Conservation (phyloP, 2,329 filamentous ascomycete species). For the Trichophyton simii region DNA sequence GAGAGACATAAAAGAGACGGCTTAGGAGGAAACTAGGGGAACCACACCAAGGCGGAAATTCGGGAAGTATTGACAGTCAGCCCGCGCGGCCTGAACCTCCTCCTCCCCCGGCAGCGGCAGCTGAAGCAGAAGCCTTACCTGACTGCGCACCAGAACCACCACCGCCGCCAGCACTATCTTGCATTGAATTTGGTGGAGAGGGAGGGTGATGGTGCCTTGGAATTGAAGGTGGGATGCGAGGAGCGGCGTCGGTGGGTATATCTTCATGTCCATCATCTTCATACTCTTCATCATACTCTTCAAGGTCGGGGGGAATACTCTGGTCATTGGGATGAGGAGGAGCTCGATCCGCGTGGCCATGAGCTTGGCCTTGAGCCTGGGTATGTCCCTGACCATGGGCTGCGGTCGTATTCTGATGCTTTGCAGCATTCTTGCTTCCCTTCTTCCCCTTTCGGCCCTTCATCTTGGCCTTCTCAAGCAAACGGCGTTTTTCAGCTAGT, state of each 20-base stretch:
- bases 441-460: slow-evolving; percentile 87
- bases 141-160: slow-evolving; percentile 7
- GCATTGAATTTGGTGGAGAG: not conserved
- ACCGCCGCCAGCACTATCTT: not conserved
- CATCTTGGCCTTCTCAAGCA: slow-evolving; percentile 87
- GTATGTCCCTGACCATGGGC: not conserved
- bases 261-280: slow-evolving; percentile 42
- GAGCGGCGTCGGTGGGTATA: slow-evolving; percentile 22
- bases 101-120: slow-evolving; percentile 20
- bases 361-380: not conserved
- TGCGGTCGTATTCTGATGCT: slow-evolving; percentile 21
- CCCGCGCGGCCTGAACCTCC: slow-evolving; percentile 15
- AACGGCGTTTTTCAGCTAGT: slow-evolving; percentile 68
- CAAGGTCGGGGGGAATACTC: not conserved
- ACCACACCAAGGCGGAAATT: slow-evolving; percentile 2
- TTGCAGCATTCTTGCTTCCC: slow-evolving; percentile 52
- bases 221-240: slow-evolving; percentile 41
- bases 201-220: slow-evolving; percentile 27
- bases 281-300: slow-evolving; percentile 35
- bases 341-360: not conserved
- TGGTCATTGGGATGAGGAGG: not conserved
- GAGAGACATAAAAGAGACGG: not conserved
- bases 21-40: not conserved
- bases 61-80: slow-evolving; percentile 10
- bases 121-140: slow-evolving; percentile 19